A percentile compares a stretch with the other conserved stretches of the same genome.
phyloP scores from a whole-genome alignment of 805 yeast species.

The Suhomyces prunicola region DNA sequence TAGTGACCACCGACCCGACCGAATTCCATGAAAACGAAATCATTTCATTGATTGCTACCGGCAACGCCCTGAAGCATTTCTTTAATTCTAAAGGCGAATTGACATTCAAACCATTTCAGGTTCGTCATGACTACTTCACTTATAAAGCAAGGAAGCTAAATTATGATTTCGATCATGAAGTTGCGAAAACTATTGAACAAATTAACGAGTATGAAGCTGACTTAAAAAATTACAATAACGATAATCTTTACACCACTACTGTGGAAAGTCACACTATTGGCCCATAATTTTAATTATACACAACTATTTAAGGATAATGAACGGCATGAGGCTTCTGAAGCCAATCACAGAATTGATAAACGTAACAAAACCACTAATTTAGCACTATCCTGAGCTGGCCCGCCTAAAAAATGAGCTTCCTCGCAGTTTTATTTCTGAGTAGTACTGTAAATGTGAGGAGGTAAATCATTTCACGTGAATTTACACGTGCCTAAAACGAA shows the following conservation, averaged over 20 bases:
- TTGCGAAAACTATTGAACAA: background rate
- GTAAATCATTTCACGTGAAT: background rate
- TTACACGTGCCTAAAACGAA: background rate
- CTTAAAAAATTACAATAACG: background rate
- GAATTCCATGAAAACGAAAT: conserved; percentile 33
- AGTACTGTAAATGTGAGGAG: background rate
- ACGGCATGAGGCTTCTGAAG: background rate
- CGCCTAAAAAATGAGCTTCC: background rate
- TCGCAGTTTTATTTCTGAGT: background rate
- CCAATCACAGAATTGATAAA: background rate
- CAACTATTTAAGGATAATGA: background rate
- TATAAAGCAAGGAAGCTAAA: conserved; percentile 1
- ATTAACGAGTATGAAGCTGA: background rate
- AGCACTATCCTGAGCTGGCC: background rate
- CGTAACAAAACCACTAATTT: too few relatives aligned
- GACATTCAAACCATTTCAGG: background rate
- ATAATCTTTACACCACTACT: background rate
- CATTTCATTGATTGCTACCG: conserved; percentile 2
- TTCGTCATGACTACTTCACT: conserved; percentile 14
- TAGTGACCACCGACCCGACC: conserved; percentile 28
- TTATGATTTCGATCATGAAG: conserved; percentile 2
- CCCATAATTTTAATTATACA: background rate
- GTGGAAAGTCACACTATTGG: background rate
- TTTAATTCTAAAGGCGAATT: conserved; percentile 5
- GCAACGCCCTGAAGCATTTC: conserved; percentile 8